These are phyloP conservation scores for Trichoderma citrinoviride DNA, from an alignment of 2,329 filamentous ascomycete genomes.

Conservation along the genomic window DNA sequence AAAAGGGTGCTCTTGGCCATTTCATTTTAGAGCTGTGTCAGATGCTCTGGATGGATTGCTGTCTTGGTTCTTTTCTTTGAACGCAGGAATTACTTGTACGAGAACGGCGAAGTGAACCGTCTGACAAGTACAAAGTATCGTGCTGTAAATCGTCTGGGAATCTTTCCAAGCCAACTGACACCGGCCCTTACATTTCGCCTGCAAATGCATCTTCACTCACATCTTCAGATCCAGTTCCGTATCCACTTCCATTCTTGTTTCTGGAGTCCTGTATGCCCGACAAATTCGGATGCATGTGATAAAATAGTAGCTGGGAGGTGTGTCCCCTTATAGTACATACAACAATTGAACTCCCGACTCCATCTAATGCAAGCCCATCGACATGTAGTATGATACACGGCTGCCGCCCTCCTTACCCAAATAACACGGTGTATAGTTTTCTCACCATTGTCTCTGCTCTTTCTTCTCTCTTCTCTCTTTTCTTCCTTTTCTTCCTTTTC, in stretches of 20 bases:
- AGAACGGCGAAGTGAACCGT: too few relatives aligned
- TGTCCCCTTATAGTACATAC: slow-evolving; percentile 33
- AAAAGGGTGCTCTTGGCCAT: too few relatives aligned
- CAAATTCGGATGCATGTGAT: slow-evolving; percentile 13
- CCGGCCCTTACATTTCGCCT: too few relatives aligned
- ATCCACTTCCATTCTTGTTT: not conserved
- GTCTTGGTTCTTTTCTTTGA: too few relatives aligned
- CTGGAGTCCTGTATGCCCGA: not conserved
- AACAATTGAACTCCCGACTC: slow-evolving; percentile 39
- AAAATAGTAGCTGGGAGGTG: slow-evolving; percentile 22
- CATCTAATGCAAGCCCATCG: slow-evolving; percentile 47
- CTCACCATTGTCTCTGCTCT: too few relatives aligned
- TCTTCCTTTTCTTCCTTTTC: slow-evolving; percentile 14
- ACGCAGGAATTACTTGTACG: too few relatives aligned
- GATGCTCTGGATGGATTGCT: too few relatives aligned
- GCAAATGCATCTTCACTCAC: too few relatives aligned
- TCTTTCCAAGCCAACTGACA: too few relatives aligned
- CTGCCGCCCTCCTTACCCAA: slow-evolving; percentile 21
- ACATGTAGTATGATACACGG: slow-evolving; percentile 44
- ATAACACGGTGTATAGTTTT: not conserved
- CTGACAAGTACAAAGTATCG: too few relatives aligned
- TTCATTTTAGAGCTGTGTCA: too few relatives aligned
- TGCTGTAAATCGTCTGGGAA: too few relatives aligned
- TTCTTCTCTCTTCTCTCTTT: slow-evolving; percentile 9
- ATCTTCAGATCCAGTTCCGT: not conserved